phyloP scores from a whole-genome alignment of 2,329 filamentous ascomycete genomes.

The Aspergillus tamarii region DNA sequence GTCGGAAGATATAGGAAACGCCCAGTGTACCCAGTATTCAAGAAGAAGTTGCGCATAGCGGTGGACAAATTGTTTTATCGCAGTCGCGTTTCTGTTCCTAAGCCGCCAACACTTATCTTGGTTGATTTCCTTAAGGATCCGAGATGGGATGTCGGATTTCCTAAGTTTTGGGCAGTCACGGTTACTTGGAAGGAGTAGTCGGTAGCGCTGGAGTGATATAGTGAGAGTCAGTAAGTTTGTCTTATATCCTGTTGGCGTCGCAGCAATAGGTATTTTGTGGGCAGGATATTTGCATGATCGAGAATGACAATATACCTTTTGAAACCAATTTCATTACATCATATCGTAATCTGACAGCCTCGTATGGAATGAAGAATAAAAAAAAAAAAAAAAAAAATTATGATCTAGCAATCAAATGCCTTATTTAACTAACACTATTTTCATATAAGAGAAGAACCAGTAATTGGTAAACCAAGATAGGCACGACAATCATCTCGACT shows the following conservation, averaged over 20 bases:
- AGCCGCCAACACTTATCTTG: neutral
- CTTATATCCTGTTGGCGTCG: neutral
- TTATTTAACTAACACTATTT: neutral
- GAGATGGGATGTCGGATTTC: neutral
- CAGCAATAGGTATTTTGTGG: neutral
- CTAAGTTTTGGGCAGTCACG: neutral
- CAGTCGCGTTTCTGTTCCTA: neutral
- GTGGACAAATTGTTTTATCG: neutral
- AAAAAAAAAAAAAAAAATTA: neutral
- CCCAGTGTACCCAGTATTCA: neutral
- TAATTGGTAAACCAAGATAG: too few species aligned
- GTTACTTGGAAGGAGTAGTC: neutral
- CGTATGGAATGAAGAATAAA: too few species aligned
- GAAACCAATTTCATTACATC: neutral
- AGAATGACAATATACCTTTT: neutral
- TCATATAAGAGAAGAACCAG: too few species aligned
- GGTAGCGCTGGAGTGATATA: neutral
- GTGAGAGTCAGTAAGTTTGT: neutral
- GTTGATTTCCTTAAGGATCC: neutral
- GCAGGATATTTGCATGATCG: neutral
- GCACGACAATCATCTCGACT: neutral
- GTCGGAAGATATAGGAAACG: neutral
- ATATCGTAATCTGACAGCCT: neutral
- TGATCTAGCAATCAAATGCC: neutral
- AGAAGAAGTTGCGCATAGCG: neutral